A percentile compares a stretch with the other conserved stretches of the same genome.
Evolutionary conservation across 179 eudicot species (phyloP).

Genomic region (Actinidia arguta): DNA sequence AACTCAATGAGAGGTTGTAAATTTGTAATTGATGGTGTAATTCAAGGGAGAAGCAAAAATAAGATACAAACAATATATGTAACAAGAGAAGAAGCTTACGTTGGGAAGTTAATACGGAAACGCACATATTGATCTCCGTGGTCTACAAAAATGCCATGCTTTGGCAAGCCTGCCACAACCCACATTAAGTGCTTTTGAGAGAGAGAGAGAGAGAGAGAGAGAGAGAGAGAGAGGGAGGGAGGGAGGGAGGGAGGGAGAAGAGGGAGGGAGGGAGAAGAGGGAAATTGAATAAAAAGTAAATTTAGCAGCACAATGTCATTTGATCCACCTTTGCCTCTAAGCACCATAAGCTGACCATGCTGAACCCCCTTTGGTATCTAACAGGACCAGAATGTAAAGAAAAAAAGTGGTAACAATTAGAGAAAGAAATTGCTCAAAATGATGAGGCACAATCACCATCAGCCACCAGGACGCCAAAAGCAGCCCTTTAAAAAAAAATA

Average conservation of each 20-base stretch:
- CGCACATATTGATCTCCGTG: conserved; percentile 88
- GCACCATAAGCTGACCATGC: conserved; percentile 71
- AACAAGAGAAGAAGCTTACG: conserved; percentile 48
- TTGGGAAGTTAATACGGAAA: conserved; percentile 75
- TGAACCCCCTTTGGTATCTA: conserved; percentile 96
- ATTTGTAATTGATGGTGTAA: not conserved
- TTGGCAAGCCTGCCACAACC: conserved; percentile 76
- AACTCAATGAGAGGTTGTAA: not conserved
- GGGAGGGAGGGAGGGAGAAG: not conserved
- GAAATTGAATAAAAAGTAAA: not conserved
- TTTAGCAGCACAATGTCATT: conserved; percentile 9
- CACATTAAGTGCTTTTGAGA: not conserved
- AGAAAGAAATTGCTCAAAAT: conserved; percentile 12
- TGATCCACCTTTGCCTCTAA: conserved; percentile 81
- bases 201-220: not conserved
- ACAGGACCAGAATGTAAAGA: conserved; percentile 15
- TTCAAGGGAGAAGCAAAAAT: not conserved
- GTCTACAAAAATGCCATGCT: conserved; percentile 63
- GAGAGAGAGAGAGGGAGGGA: no score
- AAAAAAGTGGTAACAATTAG: conserved; percentile 5
- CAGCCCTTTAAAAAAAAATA: not conserved
- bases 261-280: no score
- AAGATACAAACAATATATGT: not conserved
- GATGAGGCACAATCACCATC: not conserved
- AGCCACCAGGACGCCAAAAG: not conserved